phyloP scores from a whole-genome alignment of 768 basidiomycete species.

The Tremella mesenterica region DNA sequence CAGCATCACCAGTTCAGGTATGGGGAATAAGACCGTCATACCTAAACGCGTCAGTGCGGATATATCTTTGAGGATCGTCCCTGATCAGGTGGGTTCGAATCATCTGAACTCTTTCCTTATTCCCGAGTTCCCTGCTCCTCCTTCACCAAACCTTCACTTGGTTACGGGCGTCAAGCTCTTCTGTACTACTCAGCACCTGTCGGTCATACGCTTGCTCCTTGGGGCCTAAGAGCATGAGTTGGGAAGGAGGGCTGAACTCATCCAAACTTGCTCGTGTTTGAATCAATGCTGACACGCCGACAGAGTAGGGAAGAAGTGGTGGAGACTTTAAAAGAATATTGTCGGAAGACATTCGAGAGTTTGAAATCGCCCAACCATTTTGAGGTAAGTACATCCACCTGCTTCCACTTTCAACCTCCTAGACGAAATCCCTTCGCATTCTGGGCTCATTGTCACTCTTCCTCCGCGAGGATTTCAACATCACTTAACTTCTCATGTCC shows the following conservation, averaged over 20 bases:
- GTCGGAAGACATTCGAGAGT: slow-evolving; percentile 54
- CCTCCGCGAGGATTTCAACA: too few relatives aligned
- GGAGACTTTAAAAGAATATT: slow-evolving; percentile 53
- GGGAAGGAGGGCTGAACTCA: too few relatives aligned
- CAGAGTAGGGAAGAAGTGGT: slow-evolving; percentile 60
- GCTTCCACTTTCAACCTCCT: neutral
- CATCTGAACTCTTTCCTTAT: too few relatives aligned
- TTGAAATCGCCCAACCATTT: slow-evolving; percentile 64
- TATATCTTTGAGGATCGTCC: slow-evolving; percentile 85
- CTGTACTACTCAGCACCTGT: too few relatives aligned
- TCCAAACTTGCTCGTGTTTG: too few relatives aligned
- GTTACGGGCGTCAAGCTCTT: too few relatives aligned
- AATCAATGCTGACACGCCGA: neutral
- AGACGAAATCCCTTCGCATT: neutral
- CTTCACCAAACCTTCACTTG: neutral
- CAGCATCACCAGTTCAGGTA: slow-evolving; percentile 68
- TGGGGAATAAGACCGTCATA: slow-evolving; percentile 60
- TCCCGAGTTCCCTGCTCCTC: neutral
- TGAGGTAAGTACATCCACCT: slow-evolving; percentile 58
- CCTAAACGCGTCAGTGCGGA: slow-evolving; percentile 74
- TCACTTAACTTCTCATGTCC: too few relatives aligned
- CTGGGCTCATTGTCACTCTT: neutral
- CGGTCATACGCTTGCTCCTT: too few relatives aligned
- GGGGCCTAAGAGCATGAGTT: too few relatives aligned
- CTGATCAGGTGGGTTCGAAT: slow-evolving; percentile 63